Conservation (phyloP, 2,329 filamentous ascomycete genomes). For the Aspergillus ruber region DNA sequence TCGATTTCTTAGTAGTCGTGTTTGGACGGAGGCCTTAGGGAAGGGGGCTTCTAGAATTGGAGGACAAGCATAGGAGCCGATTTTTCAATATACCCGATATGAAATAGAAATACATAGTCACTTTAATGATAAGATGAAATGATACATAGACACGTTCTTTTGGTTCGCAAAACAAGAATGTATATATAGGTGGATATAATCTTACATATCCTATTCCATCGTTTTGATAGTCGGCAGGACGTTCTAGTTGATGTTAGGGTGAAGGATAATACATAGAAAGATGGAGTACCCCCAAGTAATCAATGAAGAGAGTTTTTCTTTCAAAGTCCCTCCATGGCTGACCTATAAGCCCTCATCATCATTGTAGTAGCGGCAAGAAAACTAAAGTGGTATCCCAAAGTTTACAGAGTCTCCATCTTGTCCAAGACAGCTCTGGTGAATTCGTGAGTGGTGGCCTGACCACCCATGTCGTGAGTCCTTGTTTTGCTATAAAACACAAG, state of each 20-base stretch:
- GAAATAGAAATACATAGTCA: no score
- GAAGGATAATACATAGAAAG: slow-evolving; percentile 25
- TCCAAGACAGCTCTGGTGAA: slow-evolving; percentile 91
- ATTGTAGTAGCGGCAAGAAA: slow-evolving; percentile 18
- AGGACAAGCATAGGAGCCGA: no score
- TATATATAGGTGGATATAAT: slow-evolving; percentile 7
- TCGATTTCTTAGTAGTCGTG: no score
- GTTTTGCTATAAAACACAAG: slow-evolving; percentile 54
- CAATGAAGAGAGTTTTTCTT: slow-evolving; percentile 6
- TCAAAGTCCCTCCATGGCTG: slow-evolving; percentile 9
- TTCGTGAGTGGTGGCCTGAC: slow-evolving; percentile 79
- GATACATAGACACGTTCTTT: no score
- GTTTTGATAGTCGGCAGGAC: slow-evolving; percentile 14
- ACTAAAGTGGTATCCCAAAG: slow-evolving; percentile 10
- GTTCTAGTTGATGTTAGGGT: slow-evolving; percentile 18
- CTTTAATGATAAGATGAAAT: no score
- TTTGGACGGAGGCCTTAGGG: no score
- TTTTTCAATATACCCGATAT: no score
- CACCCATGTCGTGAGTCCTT: slow-evolving; percentile 94
- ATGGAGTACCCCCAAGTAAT: slow-evolving; percentile 6
- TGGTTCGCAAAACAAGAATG: neutral
- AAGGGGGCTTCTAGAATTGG: no score
- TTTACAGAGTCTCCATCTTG: slow-evolving; percentile 79
- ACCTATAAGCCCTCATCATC: slow-evolving; percentile 16
- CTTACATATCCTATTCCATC: slow-evolving; percentile 9